Base-by-base conservation (phyloP, 768 basidiomycete species). In the Rhizopogon roseolus region DNA sequence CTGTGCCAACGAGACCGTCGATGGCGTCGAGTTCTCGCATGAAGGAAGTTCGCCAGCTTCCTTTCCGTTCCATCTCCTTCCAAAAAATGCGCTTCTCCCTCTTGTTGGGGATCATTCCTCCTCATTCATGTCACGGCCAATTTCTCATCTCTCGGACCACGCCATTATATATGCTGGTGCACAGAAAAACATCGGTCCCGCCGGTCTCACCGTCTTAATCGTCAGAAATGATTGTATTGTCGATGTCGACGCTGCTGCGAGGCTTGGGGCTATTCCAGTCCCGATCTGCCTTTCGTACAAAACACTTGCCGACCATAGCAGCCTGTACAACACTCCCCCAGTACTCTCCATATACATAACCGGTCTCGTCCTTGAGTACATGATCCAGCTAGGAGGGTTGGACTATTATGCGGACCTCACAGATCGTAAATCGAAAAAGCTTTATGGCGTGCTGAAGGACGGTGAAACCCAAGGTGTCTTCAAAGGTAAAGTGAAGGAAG, bases 1-100 rank as follows among this genome's bases (percentile, higher is more conserved):
- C 74, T 99, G 97, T 80, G 97, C 97, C 70, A 99, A 99, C 77
- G 97, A 99, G 76, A 99, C 97, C 13, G 89, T 98, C 54, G 88
- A 96, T 61, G 97, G 97, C 41, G 87, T 94, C 44, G 87, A 98
- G 74, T 98, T 90, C 73, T 74, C 86, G 2, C 66, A 76, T 49
- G 80, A 84, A 54, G 69, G 72, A n/a, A 63, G 66, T 17, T 77
- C 75, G 25, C 73, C 82, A 5, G 75, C 78, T 25, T 78, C 86
- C 19, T 97, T 98, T 78, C 95, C 95, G 4, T 94, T 89, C 76
- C 79, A 88, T 56, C 76, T 80, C 52, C 76, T 95, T 41, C 77
- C 82, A 0, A 66, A 80, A 54, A 68, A 71, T 41, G 67, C 64
- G n/a, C 77, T 86, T 32, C 74, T 84, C 27, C 93, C 95, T 14